Evolutionary conservation across 352 stramenopile species (phyloP), one percentile per base, ranked within the genome.

Genomic region (Elongisporangium senticosum): DNA sequence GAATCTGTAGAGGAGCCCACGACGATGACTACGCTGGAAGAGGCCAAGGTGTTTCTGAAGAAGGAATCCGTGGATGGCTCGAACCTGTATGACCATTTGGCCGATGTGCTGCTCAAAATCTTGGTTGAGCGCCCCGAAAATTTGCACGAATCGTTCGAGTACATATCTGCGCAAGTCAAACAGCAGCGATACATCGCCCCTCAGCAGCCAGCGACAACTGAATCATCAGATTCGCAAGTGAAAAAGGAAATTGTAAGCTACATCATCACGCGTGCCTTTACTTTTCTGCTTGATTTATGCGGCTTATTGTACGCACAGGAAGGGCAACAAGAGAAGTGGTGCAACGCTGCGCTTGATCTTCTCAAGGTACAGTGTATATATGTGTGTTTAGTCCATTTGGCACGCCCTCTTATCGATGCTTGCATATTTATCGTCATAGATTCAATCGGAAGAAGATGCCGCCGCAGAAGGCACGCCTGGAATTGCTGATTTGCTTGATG

Each of bases 11-110:
- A 21, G 13, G 10, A 5, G n/a, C 47, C 15, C 14, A 49, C 53
- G 26, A 53, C 8, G 8, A 90, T 88, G 77, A 86, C 79, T 59
- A 90, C 78, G 50, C 66, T 96, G 49, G 89, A 96, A 33, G 83
- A 93, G 63, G 89, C 87, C 20, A 96, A 96, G 63, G 87, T 90
- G 2, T 96, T 94, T 63, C 61, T 96, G 55, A 87, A 95, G 71
- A 86, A 93, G 53, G 80, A 95, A 43, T 65, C 64, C 7, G 48
- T 54, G 5, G 83, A 92, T 51, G 86, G 84, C 33, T 89, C 86
- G 11, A 93, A 89, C 60, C 62, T 96, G 24, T 95, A 96, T 59
- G 84, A 94, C 56, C 86, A 95, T 51, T 67, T 95, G 47, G 87
- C 86, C 2, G 85, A 95, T 48, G 83, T 95, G 13, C 64, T 95